Base-by-base conservation (phyloP, 306 rosid species). In the Castanopsis chinensis region DNA sequence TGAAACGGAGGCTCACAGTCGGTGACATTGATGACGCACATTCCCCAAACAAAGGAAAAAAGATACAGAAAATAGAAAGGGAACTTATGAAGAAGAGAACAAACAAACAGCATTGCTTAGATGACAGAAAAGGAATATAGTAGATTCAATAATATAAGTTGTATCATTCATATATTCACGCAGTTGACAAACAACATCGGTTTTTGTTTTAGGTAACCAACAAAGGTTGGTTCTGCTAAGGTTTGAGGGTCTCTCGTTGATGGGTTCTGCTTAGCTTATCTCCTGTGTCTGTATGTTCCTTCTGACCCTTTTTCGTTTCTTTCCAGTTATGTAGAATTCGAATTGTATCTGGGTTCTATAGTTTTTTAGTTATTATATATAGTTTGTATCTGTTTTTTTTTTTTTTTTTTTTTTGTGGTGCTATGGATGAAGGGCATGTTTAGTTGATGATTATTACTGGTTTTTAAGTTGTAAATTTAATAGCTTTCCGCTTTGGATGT, bases 251-350 rank as follows among this genome's bases (percentile, higher is more conserved):
- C 32, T 63, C 7, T 32, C 21, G 67, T 53, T 56, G 59, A 77
- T 23, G 75, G 51, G 51, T 35, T 79, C 76, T 77, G 74, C 53
- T 51, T 28, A 76, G 77, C 78, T 56, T 69, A 45, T 6, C 52
- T 51, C 14, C 58, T 76, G 19, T 57, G 6, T 53, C 71, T 20
- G 76, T 83, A 78, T 41, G 87, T 76, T 43, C 69, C 35, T 14
- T 13, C 28, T 60, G 53, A 51, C 41, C 1, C 55, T 55, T 6
- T 28, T 49, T 21, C 58, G 15, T 27, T 69, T 61, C 77, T 45
- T 2, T 57, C 49, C 17, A 7, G 37, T 43, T 55, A 35, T 65
- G 23, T 4, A 5, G 37, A 28, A 51, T 54, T 25, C 41, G 28
- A 10, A 3, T 78, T 61, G 74, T n/a, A 49, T 21, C 21, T 65